Conservation (phyloP, 768 basidiomycete genomes). For the Leccinum rimulosum region DNA sequence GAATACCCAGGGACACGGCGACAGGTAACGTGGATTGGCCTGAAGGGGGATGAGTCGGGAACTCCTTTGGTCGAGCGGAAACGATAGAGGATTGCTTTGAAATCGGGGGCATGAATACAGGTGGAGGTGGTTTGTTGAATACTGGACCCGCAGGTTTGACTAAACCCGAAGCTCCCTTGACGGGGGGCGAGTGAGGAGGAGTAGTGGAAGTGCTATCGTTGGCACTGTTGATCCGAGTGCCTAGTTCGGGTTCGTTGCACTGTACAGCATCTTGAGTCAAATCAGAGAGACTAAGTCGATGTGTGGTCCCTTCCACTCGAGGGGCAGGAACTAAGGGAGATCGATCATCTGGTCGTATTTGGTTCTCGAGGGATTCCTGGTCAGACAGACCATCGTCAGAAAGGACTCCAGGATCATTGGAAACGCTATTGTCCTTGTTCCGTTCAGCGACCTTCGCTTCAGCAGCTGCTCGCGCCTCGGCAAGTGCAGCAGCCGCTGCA, state of each 20-base stretch:
- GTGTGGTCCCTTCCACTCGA: constrained; percentile 18
- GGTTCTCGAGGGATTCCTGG: constrained; percentile 3
- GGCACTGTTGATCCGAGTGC: background rate
- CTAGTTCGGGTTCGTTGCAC: constrained; percentile 7
- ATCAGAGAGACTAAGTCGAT: constrained; percentile 59
- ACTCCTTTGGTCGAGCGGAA: constrained; percentile 27
- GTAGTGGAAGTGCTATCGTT: constrained; percentile 51
- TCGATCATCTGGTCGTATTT: constrained; percentile 2
- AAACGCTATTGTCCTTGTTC: constrained; percentile 44
- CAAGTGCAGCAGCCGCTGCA: constrained; percentile 52
- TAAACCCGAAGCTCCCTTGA: constrained; percentile 24
- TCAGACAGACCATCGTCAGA: constrained; percentile 13
- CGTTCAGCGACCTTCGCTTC: constrained; percentile 70
- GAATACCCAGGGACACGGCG: constrained; percentile 46
- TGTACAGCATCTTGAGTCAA: constrained; percentile 43
- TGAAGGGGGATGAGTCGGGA: constrained; percentile 35
- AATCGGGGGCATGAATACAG: constrained; percentile 27
- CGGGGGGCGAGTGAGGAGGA: constrained; percentile 55
- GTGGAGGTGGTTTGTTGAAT: constrained; percentile 52
- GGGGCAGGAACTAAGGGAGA: background rate
- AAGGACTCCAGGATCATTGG: constrained; percentile 25
- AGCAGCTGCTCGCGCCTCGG: constrained; percentile 62
- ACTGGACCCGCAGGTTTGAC: constrained; percentile 44
- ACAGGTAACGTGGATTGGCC: constrained; percentile 43
- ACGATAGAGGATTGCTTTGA: constrained; percentile 13